Base-by-base conservation (phyloP, 257 asterid genomes). In the Mitragyna speciosa region DNA sequence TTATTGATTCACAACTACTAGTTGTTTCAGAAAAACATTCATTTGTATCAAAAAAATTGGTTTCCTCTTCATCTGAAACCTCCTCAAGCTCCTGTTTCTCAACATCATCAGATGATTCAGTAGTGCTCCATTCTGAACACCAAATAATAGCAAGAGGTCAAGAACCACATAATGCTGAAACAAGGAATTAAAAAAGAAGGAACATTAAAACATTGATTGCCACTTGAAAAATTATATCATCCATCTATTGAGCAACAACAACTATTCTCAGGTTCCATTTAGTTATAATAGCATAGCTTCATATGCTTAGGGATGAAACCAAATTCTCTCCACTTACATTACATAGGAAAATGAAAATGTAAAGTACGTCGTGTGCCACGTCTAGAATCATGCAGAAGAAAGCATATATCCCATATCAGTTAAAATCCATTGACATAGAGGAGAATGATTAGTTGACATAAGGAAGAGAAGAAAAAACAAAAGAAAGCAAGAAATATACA, bases 31-130 rank as follows among this genome's bases (percentile, higher is more conserved):
- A 61, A 85, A 95, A 93, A 78, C 76, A 74, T 81, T 95, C 98
- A 48, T 81, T 82, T 67, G 98, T 85, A 70, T 95, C 99, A 80
- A 89, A 91, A 84, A 87, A 95, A 70, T 82, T 87, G 47, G 84
- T 81, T 86, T 93, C 98, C 86, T 93, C 98, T 81, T 89, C 97
- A 81, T 93, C 98, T 51, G 95, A 93, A 47, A 86, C 95, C 86
- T 93, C 98, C 81, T 93, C 98, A 65, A 91, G 91, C 82, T 92
- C 96, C 84, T 87, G 99, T 85, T 92, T 95, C 90, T 95, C 98
- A 67, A 95, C 86, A 70, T 90, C 99, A 78, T 95, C 99, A 48
- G 98, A 87, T 82, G 98, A 95, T 87, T 92, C 99, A 26, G 99
- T 95, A 33, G 97, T 95, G 90, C 99, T 93, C 95, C 96, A 92